Evolutionary conservation across 1,284 basidiomycete species (phyloP).

Genomic region (Marasmius oreades): DNA sequence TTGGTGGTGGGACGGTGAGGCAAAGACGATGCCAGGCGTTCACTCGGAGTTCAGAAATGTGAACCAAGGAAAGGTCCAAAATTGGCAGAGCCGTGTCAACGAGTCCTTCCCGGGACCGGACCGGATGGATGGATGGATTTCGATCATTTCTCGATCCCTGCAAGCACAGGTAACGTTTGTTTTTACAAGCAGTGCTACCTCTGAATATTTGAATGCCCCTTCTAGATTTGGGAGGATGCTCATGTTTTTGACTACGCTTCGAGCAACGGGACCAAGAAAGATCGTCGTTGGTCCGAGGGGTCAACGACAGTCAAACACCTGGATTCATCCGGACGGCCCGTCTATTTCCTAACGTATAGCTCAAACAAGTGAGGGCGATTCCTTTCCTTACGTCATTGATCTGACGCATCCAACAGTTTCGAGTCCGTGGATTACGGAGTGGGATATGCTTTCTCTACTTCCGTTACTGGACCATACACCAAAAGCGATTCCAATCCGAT

Average conservation of each 20-base stretch:
- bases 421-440: slow-evolving; percentile 8
- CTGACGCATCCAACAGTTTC: background rate
- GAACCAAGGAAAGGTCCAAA: slow-evolving; percentile 1
- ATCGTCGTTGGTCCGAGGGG: slow-evolving; percentile 7
- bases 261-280: slow-evolving; percentile 3
- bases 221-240: slow-evolving; percentile 9
- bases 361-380: slow-evolving; percentile 5
- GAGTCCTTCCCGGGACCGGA: slow-evolving; percentile 4
- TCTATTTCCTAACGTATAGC: slow-evolving; percentile 9
- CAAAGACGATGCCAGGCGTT: slow-evolving; percentile 6
- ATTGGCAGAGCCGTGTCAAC: slow-evolving; percentile 2
- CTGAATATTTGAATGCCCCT: too few relatives aligned
- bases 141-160: slow-evolving; percentile 5
- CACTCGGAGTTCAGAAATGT: slow-evolving; percentile 5
- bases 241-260: slow-evolving; percentile 6
- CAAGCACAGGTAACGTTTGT: slow-evolving; percentile 3
- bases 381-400: background rate
- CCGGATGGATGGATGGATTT: slow-evolving; percentile 8
- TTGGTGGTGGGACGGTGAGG: slow-evolving; percentile 7
- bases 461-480: slow-evolving; percentile 3
- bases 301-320: slow-evolving; percentile 6
- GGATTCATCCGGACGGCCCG: slow-evolving; percentile 2
- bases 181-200: background rate
- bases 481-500: slow-evolving; percentile 10
- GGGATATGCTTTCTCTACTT: slow-evolving; percentile 5